These are phyloP conservation scores for Kwoniella dejecticola DNA, from an alignment of 768 basidiomycete genomes.

Conservation along the genomic window DNA sequence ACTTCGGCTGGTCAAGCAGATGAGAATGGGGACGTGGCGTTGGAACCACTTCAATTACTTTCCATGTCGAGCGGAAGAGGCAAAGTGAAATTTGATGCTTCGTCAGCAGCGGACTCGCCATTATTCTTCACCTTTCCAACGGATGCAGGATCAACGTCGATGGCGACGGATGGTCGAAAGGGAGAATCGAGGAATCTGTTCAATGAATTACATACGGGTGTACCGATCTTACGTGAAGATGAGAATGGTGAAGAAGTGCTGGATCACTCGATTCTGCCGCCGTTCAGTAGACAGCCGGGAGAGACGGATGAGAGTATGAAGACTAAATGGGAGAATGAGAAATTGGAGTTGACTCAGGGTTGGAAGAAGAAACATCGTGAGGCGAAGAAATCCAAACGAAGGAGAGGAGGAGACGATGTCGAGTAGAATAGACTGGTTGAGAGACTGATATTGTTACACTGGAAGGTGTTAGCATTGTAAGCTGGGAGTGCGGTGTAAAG, in stretches of 20 bases:
- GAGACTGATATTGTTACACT: too few species aligned
- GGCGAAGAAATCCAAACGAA: conserved; percentile 52
- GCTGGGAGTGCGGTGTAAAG: too few species aligned
- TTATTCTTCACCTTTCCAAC: conserved; percentile 42
- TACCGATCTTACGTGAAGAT: conserved; percentile 4
- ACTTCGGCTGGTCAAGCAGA: background rate
- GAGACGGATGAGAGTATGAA: conserved; percentile 47
- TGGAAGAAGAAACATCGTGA: conserved; percentile 56
- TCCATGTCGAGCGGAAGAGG: background rate
- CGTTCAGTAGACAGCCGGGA: conserved; percentile 36
- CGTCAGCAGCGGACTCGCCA: conserved; percentile 28
- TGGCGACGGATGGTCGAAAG: background rate
- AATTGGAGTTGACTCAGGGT: conserved; percentile 53
- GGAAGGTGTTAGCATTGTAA: too few species aligned
- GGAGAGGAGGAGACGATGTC: conserved; percentile 41
- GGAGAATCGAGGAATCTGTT: conserved; percentile 18
- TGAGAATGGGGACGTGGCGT: conserved; percentile 1
- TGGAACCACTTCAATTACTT: conserved; percentile 9
- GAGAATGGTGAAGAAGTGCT: conserved; percentile 3
- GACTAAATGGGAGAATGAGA: conserved; percentile 51
- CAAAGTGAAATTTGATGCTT: conserved; percentile 34
- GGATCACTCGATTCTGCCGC: conserved; percentile 1
- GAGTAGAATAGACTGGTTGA: too few species aligned
- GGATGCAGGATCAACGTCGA: background rate
- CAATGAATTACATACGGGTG: conserved; percentile 14